phyloP scores from a whole-genome alignment of 371 early-diverging fungal genomes.

The Saksenaea oblongispora region DNA sequence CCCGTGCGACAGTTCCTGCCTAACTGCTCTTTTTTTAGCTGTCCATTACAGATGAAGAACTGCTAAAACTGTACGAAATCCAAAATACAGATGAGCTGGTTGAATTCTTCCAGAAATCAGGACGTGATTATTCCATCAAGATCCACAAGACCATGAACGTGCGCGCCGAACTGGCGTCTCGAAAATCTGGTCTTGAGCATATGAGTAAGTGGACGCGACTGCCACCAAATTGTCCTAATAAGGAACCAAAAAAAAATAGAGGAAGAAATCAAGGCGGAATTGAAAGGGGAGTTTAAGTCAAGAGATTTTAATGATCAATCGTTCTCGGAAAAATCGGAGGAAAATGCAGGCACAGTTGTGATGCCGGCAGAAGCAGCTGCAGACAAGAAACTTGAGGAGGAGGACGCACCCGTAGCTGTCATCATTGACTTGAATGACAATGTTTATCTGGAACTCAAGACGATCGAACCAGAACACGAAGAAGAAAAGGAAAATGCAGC shows the following conservation, averaged over 20 bases:
- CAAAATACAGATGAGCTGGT: conserved; percentile 44
- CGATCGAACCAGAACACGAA: conserved; percentile 11
- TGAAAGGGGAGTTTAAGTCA: neutral
- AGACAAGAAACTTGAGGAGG: conserved; percentile 9
- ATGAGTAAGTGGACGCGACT: conserved; percentile 1
- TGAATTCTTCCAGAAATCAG: conserved; percentile 42
- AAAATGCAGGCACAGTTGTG: neutral
- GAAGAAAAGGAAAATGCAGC: conserved; percentile 10
- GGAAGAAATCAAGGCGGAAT: neutral
- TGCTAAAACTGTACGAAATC: conserved; percentile 16
- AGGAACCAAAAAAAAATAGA: neutral
- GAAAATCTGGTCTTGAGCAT: neutral
- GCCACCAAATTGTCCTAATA: no score
- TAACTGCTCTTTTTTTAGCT: conserved; percentile 22
- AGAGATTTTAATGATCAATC: neutral
- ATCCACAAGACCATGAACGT: conserved; percentile 43
- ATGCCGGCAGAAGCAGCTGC: neutral
- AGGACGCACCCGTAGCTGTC: conserved; percentile 11
- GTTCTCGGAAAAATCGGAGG: neutral
- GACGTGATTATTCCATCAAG: conserved; percentile 40
- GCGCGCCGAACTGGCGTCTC: neutral
- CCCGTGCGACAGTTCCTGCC: neutral
- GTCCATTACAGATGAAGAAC: conserved; percentile 29
- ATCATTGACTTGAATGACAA: conserved; percentile 42
- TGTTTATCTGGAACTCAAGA: conserved; percentile 42